These are phyloP conservation scores for Noccaea caerulescens DNA, from an alignment of 345 rosid species.

Conservation along the genomic window DNA sequence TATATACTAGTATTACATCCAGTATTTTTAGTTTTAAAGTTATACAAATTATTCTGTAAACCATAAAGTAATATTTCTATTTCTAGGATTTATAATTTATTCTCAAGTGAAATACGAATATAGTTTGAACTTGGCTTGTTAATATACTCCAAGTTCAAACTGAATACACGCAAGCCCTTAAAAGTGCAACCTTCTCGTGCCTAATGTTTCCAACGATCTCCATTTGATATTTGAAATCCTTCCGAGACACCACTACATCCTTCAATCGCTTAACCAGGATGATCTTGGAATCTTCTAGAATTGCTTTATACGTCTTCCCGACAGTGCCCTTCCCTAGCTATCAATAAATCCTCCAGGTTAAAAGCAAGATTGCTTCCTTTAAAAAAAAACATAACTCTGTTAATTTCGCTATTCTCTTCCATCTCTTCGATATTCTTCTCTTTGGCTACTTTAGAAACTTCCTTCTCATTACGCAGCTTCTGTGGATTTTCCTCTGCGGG, in stretches of 20 bases:
- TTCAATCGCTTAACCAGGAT: constrained; percentile 89
- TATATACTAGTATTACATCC: too few species aligned
- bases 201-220: constrained; percentile 71
- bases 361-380: constrained; percentile 86
- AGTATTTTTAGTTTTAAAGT: too few species aligned
- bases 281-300: constrained; percentile 72
- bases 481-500: constrained; percentile 35
- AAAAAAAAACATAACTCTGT: constrained; percentile 69
- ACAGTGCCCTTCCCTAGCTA: constrained; percentile 93
- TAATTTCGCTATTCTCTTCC: constrained; percentile 60
- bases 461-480: constrained; percentile 50
- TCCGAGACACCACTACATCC: constrained; percentile 62
- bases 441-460: constrained; percentile 43
- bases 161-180: constrained; percentile 87
- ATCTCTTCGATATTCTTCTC: constrained; percentile 56
- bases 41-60: too few species aligned
- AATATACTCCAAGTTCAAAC: too few species aligned
- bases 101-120: too few species aligned
- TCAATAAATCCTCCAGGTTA: constrained; percentile 86
- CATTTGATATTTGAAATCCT: constrained; percentile 93
- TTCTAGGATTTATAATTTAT: too few species aligned
- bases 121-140: too few species aligned
- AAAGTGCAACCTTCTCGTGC: constrained; percentile 77
- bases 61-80: too few species aligned
- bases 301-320: constrained; percentile 84